Conservation (phyloP, 371 early-diverging fungal genomes). For the Catenaria anguillulae region DNA sequence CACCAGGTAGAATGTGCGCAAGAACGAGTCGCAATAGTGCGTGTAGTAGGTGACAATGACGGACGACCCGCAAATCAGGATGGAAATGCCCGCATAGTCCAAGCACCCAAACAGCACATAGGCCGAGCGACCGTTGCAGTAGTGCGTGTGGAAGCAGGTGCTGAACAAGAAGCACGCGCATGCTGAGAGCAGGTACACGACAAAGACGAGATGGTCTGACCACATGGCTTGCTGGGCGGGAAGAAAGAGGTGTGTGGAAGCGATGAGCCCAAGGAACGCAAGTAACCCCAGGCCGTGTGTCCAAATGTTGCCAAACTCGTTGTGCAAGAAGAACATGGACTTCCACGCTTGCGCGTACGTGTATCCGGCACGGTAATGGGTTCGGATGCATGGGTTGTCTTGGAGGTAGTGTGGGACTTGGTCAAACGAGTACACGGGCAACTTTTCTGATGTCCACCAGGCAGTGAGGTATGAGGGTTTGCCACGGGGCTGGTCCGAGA, state of each 20-base stretch:
- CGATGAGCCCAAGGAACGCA: background rate
- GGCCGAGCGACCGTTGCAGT: slow-evolving; percentile 8
- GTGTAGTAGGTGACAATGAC: slow-evolving; percentile 11
- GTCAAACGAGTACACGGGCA: background rate
- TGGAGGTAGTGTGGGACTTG: slow-evolving; percentile 1
- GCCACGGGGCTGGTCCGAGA: no score
- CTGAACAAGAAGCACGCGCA: slow-evolving; percentile 9
- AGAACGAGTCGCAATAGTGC: slow-evolving; percentile 13
- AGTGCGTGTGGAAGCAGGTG: slow-evolving; percentile 12
- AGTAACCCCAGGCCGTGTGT: slow-evolving; percentile 45
- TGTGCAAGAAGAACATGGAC: slow-evolving; percentile 44
- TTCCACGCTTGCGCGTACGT: background rate
- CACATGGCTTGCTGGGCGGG: background rate
- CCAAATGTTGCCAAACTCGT: slow-evolving; percentile 57
- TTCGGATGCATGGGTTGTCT: background rate
- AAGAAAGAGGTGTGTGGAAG: background rate
- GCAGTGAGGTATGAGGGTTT: no score
- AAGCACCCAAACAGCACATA: slow-evolving; percentile 11
- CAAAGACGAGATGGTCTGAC: background rate
- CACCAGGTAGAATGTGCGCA: slow-evolving; percentile 3
- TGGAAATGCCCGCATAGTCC: slow-evolving; percentile 10
- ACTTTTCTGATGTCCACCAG: no score
- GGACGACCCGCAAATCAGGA: slow-evolving; percentile 12
- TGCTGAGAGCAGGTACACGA: slow-evolving; percentile 9
- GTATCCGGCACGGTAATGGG: background rate